Evolutionary conservation across 148 eudicot genomes (phyloP).

Genomic region (Rhododendron ovatum): DNA sequence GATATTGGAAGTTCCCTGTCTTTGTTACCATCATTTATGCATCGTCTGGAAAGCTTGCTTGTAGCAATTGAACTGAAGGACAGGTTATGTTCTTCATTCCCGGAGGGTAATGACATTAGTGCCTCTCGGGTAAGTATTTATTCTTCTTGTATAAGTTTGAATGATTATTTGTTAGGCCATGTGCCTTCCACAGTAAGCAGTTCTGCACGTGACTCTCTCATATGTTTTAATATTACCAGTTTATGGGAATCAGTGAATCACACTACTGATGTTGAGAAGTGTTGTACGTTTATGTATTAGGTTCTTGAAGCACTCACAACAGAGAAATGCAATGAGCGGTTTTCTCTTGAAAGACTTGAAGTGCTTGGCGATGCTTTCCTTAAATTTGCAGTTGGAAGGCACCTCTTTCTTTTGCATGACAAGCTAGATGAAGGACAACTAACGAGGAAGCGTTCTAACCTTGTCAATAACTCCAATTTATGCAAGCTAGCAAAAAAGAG

Average conservation of each 20-base stretch:
- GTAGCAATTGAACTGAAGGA: slow-evolving; percentile 85
- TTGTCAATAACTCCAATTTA: slow-evolving; percentile 74
- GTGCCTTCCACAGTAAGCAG: neutral
- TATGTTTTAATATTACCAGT: neutral
- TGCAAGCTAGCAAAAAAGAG: slow-evolving; percentile 56
- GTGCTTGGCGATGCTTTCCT: slow-evolving; percentile 97
- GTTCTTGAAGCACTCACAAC: slow-evolving; percentile 97
- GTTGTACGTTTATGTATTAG: slow-evolving; percentile 30
- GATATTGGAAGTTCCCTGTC: slow-evolving; percentile 93
- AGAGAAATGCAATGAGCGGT: slow-evolving; percentile 70
- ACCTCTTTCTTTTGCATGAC: slow-evolving; percentile 66
- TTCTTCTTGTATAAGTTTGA: neutral
- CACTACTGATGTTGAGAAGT: neutral
- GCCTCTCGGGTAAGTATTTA: slow-evolving; percentile 54
- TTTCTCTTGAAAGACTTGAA: slow-evolving; percentile 97
- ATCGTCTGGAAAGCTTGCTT: slow-evolving; percentile 83
- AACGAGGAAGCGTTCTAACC: slow-evolving; percentile 78
- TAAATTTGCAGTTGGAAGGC: slow-evolving; percentile 89
- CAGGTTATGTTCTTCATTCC: slow-evolving; percentile 58
- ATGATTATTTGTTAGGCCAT: neutral
- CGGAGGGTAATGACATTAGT: slow-evolving; percentile 65
- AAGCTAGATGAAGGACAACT: slow-evolving; percentile 91
- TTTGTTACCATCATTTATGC: slow-evolving; percentile 88
- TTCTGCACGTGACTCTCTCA: neutral
- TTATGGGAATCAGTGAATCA: neutral